Percentiles rank a stretch among this genome's conserved stretches.
Evolutionary conservation across 352 stramenopile species (phyloP).

Genomic region (Phytophthora brassicae): DNA sequence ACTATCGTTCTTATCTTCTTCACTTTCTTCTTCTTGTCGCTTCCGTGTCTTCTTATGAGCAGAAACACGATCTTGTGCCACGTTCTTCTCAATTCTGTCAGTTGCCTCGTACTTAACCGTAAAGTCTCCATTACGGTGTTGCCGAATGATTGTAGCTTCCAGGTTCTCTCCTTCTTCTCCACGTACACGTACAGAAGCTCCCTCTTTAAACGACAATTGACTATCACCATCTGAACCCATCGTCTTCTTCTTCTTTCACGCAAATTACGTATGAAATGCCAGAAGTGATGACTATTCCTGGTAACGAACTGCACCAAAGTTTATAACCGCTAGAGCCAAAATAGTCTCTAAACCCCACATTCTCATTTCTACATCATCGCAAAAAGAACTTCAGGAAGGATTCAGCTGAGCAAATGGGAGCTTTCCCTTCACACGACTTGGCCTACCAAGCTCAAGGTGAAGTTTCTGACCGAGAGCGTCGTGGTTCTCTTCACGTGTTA

Average conservation of each 20-base stretch:
- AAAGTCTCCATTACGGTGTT: slow-evolving; percentile 41
- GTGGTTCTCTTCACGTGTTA: slow-evolving; percentile 21
- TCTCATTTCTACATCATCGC: background rate
- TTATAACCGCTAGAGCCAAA: slow-evolving; percentile 23
- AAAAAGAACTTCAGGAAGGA: background rate
- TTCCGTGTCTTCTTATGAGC: slow-evolving; percentile 15
- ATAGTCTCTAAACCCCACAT: slow-evolving; percentile 17
- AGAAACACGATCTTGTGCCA: slow-evolving; percentile 26
- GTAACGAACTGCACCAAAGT: background rate
- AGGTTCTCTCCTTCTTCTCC: slow-evolving; percentile 19
- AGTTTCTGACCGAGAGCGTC: slow-evolving; percentile 21
- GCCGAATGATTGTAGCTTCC: slow-evolving; percentile 32
- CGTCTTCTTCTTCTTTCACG: background rate
- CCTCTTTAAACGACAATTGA: slow-evolving; percentile 14
- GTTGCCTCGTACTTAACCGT: slow-evolving; percentile 38
- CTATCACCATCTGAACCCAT: slow-evolving; percentile 24
- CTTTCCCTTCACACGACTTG: slow-evolving; percentile 43
- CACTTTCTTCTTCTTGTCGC: slow-evolving; percentile 10
- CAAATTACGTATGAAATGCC: background rate
- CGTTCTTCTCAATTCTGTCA: slow-evolving; percentile 41
- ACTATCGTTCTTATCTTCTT: slow-evolving; percentile 11
- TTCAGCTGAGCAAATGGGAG: slow-evolving; percentile 31
- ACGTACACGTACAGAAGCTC: slow-evolving; percentile 13
- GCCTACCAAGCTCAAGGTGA: slow-evolving; percentile 15
- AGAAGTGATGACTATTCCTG: slow-evolving; percentile 23